Evolutionary conservation across 331 rosid genomes (phyloP).

Genomic region (Arachis monticola): DNA sequence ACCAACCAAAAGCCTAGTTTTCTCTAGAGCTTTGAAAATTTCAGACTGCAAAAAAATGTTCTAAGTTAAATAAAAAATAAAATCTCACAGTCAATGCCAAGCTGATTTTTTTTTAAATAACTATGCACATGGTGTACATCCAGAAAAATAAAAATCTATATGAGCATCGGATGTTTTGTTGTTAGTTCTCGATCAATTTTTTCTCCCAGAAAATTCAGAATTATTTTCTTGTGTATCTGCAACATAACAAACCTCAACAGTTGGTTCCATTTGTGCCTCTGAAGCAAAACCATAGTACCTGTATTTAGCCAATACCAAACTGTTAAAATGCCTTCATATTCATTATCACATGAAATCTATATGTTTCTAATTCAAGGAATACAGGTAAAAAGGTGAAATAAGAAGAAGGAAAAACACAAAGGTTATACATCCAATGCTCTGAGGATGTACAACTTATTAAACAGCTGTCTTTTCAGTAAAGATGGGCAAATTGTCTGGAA

Average conservation of each 20-base stretch:
- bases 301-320: conserved; percentile 39
- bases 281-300: conserved; percentile 97
- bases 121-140: conserved; percentile 19
- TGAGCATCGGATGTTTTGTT: conserved; percentile 36
- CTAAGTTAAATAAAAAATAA: conserved; percentile 35
- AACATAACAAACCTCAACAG: conserved; percentile 72
- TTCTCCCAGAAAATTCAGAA: conserved; percentile 20
- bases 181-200: conserved; percentile 30
- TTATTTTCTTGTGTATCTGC: conserved; percentile 11
- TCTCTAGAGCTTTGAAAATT: conserved; percentile 77
- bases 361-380: conserved; percentile 19
- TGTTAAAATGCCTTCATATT: conserved; percentile 21
- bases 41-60: conserved; percentile 70
- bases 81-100: conserved; percentile 1
- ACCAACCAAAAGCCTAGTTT: conserved; percentile 74
- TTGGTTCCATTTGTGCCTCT: conserved; percentile 92
- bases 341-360: conserved; percentile 5
- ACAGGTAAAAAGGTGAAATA: conserved; percentile 13
- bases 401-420: conserved; percentile 14
- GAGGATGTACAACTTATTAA: conserved; percentile 8
- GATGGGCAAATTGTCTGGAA: conserved; percentile 11
- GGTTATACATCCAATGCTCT: conserved; percentile 27
- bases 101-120: conserved; percentile 22
- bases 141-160: conserved; percentile 27
- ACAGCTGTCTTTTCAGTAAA: conserved; percentile 25